Base-by-base conservation (phyloP, 148 eudicot genomes). In the Camellia japonica region DNA sequence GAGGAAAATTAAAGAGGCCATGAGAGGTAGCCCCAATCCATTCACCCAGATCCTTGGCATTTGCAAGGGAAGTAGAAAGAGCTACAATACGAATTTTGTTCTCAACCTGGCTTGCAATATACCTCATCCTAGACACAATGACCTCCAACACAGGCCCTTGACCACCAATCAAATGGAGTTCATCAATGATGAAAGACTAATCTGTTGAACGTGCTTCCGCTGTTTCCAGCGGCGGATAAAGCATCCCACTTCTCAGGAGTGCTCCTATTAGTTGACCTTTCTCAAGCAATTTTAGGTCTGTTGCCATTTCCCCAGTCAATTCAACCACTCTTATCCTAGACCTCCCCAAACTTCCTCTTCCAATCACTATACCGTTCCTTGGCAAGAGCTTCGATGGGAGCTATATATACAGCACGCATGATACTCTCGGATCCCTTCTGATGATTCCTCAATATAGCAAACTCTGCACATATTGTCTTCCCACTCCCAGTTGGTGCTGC, bases 201-300 rank as follows among this genome's bases (percentile, higher is more conserved):
- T 97, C 86, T 92, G 93, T 76, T 89, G 93, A 74, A 94, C 91
- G 79, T 84, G 85, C 65, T 91, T 91, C 51, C 93, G 83, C 83
- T 92, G 97, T 68, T 94, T 94, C 98, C 98, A 94, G n/a, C 97
- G 92, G 19, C 97, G 93, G 98, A 94, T 56, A 94, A 85, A 73
- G 93, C 95, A 84, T 94, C 98, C 98, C 98, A 94, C 78, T 89
- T 91, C 85, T 94, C 98, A 51, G 97, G 97, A 76, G 98, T 94
- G 80, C 93, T 92, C 16, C 81, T 55, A 92, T 92, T 71, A 94
- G 82, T 55, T 91, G 90, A 46, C 92, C 97, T 85, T 86, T 91
- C 85, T 94, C 97, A 58, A 94, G 92, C 68, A 88, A 80, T 80
- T 92, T 92, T 78, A 94, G 73, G 79, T 94, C 97, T 2, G 93